Evolutionary conservation across 2,329 filamentous ascomycete genomes (phyloP).

Genomic region (Mycosphaerella sp.): DNA sequence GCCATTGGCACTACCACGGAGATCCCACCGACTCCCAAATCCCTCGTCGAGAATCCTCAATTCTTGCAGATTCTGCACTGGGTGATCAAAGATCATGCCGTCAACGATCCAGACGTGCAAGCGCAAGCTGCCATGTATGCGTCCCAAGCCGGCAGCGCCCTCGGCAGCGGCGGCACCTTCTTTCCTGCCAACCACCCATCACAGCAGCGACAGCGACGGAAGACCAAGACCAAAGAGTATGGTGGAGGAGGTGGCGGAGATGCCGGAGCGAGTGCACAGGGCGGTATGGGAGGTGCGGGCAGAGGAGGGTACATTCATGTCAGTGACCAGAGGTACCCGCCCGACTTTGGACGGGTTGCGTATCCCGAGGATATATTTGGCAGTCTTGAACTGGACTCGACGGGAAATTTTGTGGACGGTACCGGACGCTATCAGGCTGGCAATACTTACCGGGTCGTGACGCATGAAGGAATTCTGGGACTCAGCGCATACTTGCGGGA

Average conservation of each 20-base stretch:
- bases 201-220: conserved; percentile 26
- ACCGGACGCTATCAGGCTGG: conserved; percentile 54
- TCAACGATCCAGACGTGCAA: conserved; percentile 50
- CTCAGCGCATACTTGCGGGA: conserved; percentile 32
- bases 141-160: conserved; percentile 50
- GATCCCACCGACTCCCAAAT: conserved; percentile 51
- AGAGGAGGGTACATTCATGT: conserved; percentile 58
- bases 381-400: conserved; percentile 54
- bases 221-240: conserved; percentile 24
- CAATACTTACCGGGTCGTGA: conserved; percentile 57
- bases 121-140: conserved; percentile 55
- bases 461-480: conserved; percentile 50
- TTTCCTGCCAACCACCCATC: conserved; percentile 31
- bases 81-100: conserved; percentile 49
- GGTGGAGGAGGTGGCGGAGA: conserved; percentile 38
- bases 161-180: conserved; percentile 47
- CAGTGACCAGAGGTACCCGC: conserved; percentile 54
- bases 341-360: conserved; percentile 58
- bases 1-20: conserved; percentile 50
- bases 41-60: conserved; percentile 50
- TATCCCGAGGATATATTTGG: conserved; percentile 63
- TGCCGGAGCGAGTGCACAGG: conserved; percentile 53
- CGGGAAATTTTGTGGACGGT: conserved; percentile 51
- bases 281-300: conserved; percentile 52
- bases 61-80: conserved; percentile 53